Base-by-base conservation (phyloP, 1,139 yeast genomes). In the Blastobotrys persicus region DNA sequence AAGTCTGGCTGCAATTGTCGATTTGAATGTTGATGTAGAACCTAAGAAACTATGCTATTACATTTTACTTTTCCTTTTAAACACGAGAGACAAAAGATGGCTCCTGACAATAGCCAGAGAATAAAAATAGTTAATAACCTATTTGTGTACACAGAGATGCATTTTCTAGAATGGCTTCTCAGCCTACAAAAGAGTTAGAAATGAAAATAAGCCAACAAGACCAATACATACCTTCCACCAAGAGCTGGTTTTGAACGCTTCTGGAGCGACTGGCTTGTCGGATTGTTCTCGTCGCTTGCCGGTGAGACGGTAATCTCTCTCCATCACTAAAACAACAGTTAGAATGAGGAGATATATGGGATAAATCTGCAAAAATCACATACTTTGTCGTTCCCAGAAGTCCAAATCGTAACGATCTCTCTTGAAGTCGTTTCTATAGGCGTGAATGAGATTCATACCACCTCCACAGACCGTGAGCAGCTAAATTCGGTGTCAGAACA, bases 241-340 rank as follows among this genome's bases (percentile, higher is more conserved):
- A 28, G 81, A 77, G 63, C 77, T 79, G 38, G 79, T 74, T 67
- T 78, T 80, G 71, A 81, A 87, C 44, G 76, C 78, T 56, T 84
- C 91, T 35, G 91, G 89, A 9, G 95, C 95, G 46, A 77, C 70
- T 6, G 91, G 78, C 48, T 77, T 79, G 56, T 80, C 81, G 46
- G 77, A 69, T 66, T 86, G 94, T 20, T 84, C 91, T 63, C 95
- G 76, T 60, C 72, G 74, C 42, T 76, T 75, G 19, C 95, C 95
- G 9, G 95, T 87, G 61, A 87, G 72, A 58, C 89, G 75, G 64
- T 79, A 75, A 67, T 87, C 95, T 63, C 95, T 76, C 59, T 81
- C 84, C 71, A 80, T 73, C 79, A 81, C 69, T 73, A 72, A 47
- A 31, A 12, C 2, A 42, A 20, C 17, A 12, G 18, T 48, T 54